These are phyloP conservation scores for Dalbergia cochinchinensis DNA, from an alignment of 306 rosid genomes.

Conservation along the genomic window DNA sequence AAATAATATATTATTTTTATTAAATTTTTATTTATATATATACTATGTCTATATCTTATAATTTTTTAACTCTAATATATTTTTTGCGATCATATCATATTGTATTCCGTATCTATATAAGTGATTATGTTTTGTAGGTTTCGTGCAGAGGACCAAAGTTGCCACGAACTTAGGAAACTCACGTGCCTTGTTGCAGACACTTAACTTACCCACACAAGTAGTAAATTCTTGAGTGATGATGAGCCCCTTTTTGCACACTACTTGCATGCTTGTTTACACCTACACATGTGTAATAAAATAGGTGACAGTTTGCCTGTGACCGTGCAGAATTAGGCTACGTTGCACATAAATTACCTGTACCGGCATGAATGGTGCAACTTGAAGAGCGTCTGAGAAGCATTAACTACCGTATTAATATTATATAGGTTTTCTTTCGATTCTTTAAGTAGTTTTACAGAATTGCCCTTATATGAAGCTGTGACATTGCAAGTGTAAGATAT, in stretches of 20 bases:
- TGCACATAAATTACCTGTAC: slow-evolving; percentile 27
- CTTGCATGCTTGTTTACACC: slow-evolving; percentile 14
- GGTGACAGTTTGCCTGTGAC: slow-evolving; percentile 16
- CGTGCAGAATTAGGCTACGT: not conserved
- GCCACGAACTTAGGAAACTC: slow-evolving; percentile 34
- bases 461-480: not conserved
- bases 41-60: no score
- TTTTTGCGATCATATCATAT: no score
- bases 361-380: slow-evolving; percentile 26
- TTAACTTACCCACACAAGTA: not conserved
- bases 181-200: slow-evolving; percentile 50
- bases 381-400: not conserved
- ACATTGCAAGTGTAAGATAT: not conserved
- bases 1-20: no score
- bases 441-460: not conserved
- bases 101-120: no score
- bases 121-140: no score
- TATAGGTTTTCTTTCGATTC: not conserved
- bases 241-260: not conserved
- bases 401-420: not conserved
- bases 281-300: not conserved
- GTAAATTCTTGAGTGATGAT: slow-evolving; percentile 8
- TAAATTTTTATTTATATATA: no score
- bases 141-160: no score
- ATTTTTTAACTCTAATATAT: no score